Evolutionary conservation across 2,329 filamentous ascomycete genomes (phyloP), one percentile per base, ranked within the genome.

Genomic region (Kalmusia sp.): DNA sequence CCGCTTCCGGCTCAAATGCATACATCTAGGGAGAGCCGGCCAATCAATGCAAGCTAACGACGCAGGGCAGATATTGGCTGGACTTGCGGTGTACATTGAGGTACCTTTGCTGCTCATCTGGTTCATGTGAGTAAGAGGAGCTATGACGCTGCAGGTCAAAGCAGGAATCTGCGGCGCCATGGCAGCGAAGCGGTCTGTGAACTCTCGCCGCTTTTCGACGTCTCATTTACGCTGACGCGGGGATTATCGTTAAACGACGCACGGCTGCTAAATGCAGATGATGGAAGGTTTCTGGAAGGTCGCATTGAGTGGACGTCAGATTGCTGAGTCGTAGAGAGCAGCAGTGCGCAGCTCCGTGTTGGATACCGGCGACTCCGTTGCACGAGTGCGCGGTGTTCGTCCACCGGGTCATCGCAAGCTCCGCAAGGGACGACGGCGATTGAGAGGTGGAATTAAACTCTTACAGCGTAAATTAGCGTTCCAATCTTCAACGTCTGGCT

Each of bases 391-490:
- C 11, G 12, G 27, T 7, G 27, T 12, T 19, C 15, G 19, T 6
- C 30, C 19, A 25, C 14, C 12, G 11, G 19, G 11, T 45, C 19
- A 14, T 57, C 45, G 51, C 51, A 46, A 46, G 34, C 19, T 55
- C 31, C 19, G 38, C 30, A 25, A 37, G 19, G 21, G 22, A 37
- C 17, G 46, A 30, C 47, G 52, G 35, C 39, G 38, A 31, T 58
- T 40, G 31, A 37, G 31, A 60, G 31, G 56, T 67, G 53, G 47
- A 46, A 57, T 59, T 65, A 64, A 61, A 62, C 57, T 55, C 55
- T 21, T 48, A 55, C 58, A 56, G 62, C 54, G 54, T 53, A 56
- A 55, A 61, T 61, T 65, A 68, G 62, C 57, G 64, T 64, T 49
- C 60, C 62, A 58, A 45, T 58, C 30, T 54, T 59, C 34, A 30